These are phyloP conservation scores for Apiospora malaysiana DNA, from an alignment of 2,329 filamentous ascomycete genomes.

Conservation along the genomic window DNA sequence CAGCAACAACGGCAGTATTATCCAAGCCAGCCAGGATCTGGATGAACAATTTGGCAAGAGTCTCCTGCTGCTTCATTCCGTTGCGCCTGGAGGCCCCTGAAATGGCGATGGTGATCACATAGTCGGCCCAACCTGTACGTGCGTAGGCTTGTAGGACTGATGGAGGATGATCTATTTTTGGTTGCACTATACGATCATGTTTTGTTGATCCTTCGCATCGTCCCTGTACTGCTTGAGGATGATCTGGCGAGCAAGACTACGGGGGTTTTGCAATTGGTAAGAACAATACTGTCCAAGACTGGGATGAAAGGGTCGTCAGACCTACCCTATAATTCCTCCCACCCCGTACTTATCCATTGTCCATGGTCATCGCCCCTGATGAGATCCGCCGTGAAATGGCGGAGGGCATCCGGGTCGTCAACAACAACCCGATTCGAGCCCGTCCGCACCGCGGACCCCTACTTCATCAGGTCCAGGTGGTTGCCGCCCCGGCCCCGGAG, in stretches of 20 bases:
- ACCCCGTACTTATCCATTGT: background rate
- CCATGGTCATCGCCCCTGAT: conserved; percentile 21
- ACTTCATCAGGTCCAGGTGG: background rate
- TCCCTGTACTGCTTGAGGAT: conserved; percentile 7
- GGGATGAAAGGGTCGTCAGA: background rate
- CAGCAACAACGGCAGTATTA: conserved; percentile 2
- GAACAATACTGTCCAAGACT: too few species aligned
- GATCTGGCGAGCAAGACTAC: conserved; percentile 19
- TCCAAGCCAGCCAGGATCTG: conserved; percentile 23
- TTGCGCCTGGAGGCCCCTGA: conserved; percentile 17
- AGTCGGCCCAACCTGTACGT: background rate
- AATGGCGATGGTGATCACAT: background rate
- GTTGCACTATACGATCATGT: conserved; percentile 20
- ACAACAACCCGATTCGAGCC: conserved; percentile 19
- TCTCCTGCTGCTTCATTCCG: conserved; percentile 6
- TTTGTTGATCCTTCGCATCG: background rate
- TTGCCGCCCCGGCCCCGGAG: background rate
- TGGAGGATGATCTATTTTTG: background rate
- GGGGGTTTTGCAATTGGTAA: too few species aligned
- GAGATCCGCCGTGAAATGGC: conserved; percentile 22
- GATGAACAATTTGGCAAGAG: conserved; percentile 14
- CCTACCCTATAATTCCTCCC: conserved; percentile 20
- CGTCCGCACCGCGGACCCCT: conserved; percentile 25
- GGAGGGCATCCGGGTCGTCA: conserved; percentile 29
- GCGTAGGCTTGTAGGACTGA: background rate